Base-by-base conservation (phyloP, 2,329 filamentous ascomycete genomes). In the Fusarium bulbicola region DNA sequence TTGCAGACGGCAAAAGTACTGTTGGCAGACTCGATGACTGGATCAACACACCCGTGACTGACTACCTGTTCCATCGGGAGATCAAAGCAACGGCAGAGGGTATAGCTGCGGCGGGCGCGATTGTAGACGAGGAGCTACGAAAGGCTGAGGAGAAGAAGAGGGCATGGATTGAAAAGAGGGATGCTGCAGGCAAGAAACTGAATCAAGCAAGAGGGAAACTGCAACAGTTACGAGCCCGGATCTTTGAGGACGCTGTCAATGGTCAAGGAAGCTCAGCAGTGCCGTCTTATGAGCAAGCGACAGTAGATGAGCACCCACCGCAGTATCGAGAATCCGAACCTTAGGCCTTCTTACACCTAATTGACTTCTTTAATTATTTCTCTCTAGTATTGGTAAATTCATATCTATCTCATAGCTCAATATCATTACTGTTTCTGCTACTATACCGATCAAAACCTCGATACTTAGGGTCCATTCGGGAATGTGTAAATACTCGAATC, bases 51-150 rank as follows among this genome's bases (percentile, higher is more conserved):
- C 47, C 58, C 1, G 37, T 56, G 20, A 61, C 58, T 15, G 58
- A 61, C 20, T 61, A 61, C 24, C 10, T 61, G 18, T 61, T 61
- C 30, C 58, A 61, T 54, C 58, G 47, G 24, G 47, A 61, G 36
- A 61, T 61, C 18, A 11, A 37, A 36, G 47, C 14, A 10, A 61
- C 58, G n/a, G 47, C 58, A 20, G 47, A 61, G 20, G 58, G 47
- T 12, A 24, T 61, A n/a, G 47, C 20, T 20, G 34, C 16, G n/a
- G 47, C 47, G 37, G 47, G 37, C 20, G 16, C n/a, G 11, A 61
- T 61, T n/a, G 58, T 61, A 13, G 30, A 61, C 6, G 37, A 61
- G 30, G 46, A 54, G 47, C 47, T 61, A 20, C 47, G 28, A 3
- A 20, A 43, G 20, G 58, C 47, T 8, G 58, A 61, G 9, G 24